These are phyloP conservation scores for Tuber umbilicatum DNA, from an alignment of 495 filamentous ascomycete species.

Conservation along the genomic window DNA sequence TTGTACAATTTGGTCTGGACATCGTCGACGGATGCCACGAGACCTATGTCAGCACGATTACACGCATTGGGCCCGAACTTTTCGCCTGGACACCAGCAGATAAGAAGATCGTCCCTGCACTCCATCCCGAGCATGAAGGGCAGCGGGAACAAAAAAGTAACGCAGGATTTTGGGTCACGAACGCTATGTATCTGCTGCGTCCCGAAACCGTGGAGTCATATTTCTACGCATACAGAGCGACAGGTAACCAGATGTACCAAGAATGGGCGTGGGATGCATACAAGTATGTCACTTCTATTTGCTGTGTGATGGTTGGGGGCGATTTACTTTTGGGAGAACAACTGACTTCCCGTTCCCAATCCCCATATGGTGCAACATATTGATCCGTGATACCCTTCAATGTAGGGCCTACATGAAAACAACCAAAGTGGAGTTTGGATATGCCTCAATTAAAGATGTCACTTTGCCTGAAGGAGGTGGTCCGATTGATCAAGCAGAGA, in stretches of 20 bases:
- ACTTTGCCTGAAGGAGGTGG: conserved; percentile 36
- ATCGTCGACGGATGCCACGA: conserved; percentile 42
- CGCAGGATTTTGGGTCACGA: conserved; percentile 39
- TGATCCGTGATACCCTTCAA: background rate
- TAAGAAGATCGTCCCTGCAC: conserved; percentile 23
- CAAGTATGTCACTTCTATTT: conserved; percentile 16
- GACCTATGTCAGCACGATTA: conserved; percentile 40
- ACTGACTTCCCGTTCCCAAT: background rate
- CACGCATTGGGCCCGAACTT: conserved; percentile 42
- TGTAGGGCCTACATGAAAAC: conserved; percentile 32
- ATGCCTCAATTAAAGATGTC: conserved; percentile 39
- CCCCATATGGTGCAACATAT: background rate
- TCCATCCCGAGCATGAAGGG: conserved; percentile 30
- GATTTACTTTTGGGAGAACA: background rate
- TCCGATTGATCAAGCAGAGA: conserved; percentile 37
- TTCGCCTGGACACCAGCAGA: conserved; percentile 36
- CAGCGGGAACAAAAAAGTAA: conserved; percentile 36
- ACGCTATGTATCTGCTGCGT: conserved; percentile 42
- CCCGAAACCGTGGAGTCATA: conserved; percentile 47
- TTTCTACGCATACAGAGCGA: conserved; percentile 48
- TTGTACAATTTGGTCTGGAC: conserved; percentile 41
- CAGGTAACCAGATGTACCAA: conserved; percentile 45
- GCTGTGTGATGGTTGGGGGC: background rate
- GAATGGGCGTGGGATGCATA: conserved; percentile 48
- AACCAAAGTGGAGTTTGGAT: conserved; percentile 36